phyloP scores from a whole-genome alignment of 75 land plant species.

The Larix kaempferi region DNA sequence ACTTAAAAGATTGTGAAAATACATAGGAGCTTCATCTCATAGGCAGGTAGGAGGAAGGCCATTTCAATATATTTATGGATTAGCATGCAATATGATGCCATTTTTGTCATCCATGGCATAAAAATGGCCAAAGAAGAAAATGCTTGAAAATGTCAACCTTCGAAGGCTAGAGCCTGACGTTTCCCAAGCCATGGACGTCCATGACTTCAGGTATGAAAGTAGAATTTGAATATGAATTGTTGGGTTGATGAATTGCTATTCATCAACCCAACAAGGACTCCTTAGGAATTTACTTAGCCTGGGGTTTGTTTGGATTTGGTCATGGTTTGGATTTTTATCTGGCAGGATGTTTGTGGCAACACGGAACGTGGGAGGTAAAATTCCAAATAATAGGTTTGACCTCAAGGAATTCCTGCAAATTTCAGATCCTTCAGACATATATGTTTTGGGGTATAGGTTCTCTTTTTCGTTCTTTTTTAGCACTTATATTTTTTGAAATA shows the following conservation, averaged over 20 bases:
- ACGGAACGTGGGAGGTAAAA: constrained; percentile 96
- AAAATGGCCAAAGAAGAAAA: neutral
- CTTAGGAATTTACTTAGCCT: neutral
- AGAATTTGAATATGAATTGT: neutral
- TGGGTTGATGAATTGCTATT: no score
- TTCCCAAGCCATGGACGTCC: neutral
- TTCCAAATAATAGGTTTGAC: constrained; percentile 60
- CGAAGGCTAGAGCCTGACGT: neutral
- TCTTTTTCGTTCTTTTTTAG: neutral
- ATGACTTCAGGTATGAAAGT: neutral
- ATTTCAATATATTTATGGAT: no score
- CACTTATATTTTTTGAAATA: neutral
- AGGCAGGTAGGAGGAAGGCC: no score
- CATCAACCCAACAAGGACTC: neutral
- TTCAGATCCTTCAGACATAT: constrained; percentile 19
- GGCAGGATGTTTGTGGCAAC: constrained; percentile 78
- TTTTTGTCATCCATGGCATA: neutral
- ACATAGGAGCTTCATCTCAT: no score
- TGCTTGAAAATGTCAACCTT: neutral
- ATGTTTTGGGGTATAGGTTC: constrained; percentile 24
- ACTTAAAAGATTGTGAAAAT: no score
- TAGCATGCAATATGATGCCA: no score
- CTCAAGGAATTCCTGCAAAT: constrained; percentile 67
- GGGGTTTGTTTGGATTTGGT: neutral
- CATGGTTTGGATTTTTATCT: neutral